A percentile compares a stretch with the other conserved stretches of the same genome.
Evolutionary conservation across 352 stramenopile genomes (phyloP).

Genomic region (Pythium scleroteichum): DNA sequence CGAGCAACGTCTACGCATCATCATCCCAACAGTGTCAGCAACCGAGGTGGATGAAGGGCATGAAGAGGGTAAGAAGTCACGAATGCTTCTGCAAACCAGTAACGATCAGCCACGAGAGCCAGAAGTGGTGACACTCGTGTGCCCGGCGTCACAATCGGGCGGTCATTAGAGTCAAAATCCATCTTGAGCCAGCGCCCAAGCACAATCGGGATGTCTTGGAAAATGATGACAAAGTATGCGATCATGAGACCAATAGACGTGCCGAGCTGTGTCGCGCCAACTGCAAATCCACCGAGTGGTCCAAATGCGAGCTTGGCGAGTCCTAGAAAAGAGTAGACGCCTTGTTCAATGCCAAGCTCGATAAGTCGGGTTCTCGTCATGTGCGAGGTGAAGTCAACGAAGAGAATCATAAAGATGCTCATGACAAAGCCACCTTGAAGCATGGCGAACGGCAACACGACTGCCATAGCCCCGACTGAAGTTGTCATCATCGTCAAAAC

Average conservation of each 20-base stretch:
- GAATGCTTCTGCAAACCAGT: slow-evolving; percentile 13
- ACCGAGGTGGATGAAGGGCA: neutral
- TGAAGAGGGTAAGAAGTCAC: slow-evolving; percentile 2
- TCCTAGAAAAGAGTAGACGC: slow-evolving; percentile 57
- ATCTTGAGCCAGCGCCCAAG: slow-evolving; percentile 39
- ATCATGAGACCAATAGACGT: slow-evolving; percentile 42
- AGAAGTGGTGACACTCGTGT: slow-evolving; percentile 17
- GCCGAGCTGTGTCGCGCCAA: slow-evolving; percentile 35
- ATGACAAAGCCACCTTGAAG: slow-evolving; percentile 48
- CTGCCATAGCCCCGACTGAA: slow-evolving; percentile 37
- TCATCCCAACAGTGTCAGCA: neutral
- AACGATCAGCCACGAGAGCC: slow-evolving; percentile 31
- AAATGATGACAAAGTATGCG: slow-evolving; percentile 42
- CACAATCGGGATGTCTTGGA: slow-evolving; percentile 44
- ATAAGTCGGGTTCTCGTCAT: slow-evolving; percentile 36
- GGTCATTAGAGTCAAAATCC: slow-evolving; percentile 32
- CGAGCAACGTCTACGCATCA: slow-evolving; percentile 28
- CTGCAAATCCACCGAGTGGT: slow-evolving; percentile 27
- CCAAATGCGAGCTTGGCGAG: slow-evolving; percentile 50
- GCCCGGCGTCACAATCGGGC: slow-evolving; percentile 20
- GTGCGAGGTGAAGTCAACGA: slow-evolving; percentile 37
- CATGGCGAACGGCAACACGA: slow-evolving; percentile 44
- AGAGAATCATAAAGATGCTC: slow-evolving; percentile 36
- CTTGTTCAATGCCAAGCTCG: slow-evolving; percentile 45
- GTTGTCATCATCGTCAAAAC: slow-evolving; percentile 36